Percentiles rank a stretch among this genome's conserved stretches.
phyloP scores from a whole-genome alignment of 2,329 filamentous ascomycete genomes.

The Setomelanomma holmii region DNA sequence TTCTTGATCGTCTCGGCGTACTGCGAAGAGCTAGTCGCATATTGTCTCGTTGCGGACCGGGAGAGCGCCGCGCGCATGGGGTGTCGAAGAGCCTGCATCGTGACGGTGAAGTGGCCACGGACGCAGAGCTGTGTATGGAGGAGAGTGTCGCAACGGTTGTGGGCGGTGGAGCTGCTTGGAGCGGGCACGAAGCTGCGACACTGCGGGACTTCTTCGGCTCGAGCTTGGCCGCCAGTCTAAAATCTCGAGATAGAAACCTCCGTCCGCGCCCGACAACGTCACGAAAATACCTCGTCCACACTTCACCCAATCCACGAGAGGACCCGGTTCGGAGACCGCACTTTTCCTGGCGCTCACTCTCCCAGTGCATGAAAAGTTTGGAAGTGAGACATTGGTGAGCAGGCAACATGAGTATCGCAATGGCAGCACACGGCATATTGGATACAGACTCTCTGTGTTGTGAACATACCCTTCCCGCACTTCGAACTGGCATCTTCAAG shows the following conservation, averaged over 20 bases:
- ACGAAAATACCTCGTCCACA: too few relatives aligned
- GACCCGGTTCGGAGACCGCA: too few relatives aligned
- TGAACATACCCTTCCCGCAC: too few relatives aligned
- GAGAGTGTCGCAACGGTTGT: constrained; percentile 17
- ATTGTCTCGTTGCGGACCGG: constrained; percentile 74
- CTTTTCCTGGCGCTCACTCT: too few relatives aligned
- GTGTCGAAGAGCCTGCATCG: constrained; percentile 87
- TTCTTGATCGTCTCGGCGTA: constrained; percentile 63
- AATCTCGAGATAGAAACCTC: constrained; percentile 15
- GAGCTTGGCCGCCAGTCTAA: constrained; percentile 24
- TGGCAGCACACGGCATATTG: too few relatives aligned
- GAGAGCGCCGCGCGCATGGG: constrained; percentile 73
- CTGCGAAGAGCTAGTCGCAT: constrained; percentile 73
- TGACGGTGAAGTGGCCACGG: constrained; percentile 49
- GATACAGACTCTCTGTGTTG: too few relatives aligned
- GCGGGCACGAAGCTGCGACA: constrained; percentile 29
- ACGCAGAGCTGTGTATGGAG: constrained; percentile 25
- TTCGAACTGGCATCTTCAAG: too few relatives aligned
- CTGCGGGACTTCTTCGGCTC: constrained; percentile 27
- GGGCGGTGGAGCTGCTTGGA: constrained; percentile 25
- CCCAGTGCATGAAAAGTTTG: too few relatives aligned
- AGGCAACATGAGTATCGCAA: too few relatives aligned
- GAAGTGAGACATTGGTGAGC: too few relatives aligned
- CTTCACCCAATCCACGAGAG: too few relatives aligned
- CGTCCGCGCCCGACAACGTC: constrained; percentile 1